Evolutionary conservation across 768 basidiomycete species (phyloP), one percentile per base, ranked within the genome.

Genomic region (Boletus bicolor): DNA sequence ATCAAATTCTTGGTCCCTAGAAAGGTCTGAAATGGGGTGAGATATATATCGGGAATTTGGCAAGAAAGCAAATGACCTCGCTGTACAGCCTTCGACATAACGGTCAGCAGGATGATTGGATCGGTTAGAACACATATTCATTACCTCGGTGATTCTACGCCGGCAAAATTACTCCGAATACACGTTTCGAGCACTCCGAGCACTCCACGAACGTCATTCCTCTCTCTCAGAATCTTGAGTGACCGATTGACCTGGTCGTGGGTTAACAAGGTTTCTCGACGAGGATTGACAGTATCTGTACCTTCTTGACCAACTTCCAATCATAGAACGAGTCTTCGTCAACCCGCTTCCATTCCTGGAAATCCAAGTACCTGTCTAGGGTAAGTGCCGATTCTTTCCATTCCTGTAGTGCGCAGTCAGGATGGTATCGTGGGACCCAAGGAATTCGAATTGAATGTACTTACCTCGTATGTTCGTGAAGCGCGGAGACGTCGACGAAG

Each of bases 301-400:
- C 88, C 79, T 89, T 91, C 58, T 81, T 78, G 19, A 96, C 85
- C 52, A 98, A 79, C 58, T 85, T 84, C 83, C 89, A 95, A 64
- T 98, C 97, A 68, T 95, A 98, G 61, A 87, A 97, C 2, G 85
- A 76, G 70, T 96, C 93, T 63, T 94, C 91, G 44, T 96, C 91
- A 11, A 84, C 70, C 50, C 77, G 79, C 70, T 98, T 98, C 97
- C 97, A 99, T 52, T 86, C 84, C 53, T 93, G 80, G 64, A 97
- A 96, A 7, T 86, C 79, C 28, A 98, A 76, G 74, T 88, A 88
- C 52, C 82, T 79, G 64, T 99, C 97, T 58, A 99, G 69, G 41
- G 77, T 79, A 51, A 79, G 72, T 1, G 97, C 97, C 0, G 85
- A 85, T 30, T 79, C 77, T 71, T 89, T 92, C 97, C 97, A 99